Base-by-base conservation (phyloP, 371 early-diverging fungal genomes). In the Nematocida parisii region DNA sequence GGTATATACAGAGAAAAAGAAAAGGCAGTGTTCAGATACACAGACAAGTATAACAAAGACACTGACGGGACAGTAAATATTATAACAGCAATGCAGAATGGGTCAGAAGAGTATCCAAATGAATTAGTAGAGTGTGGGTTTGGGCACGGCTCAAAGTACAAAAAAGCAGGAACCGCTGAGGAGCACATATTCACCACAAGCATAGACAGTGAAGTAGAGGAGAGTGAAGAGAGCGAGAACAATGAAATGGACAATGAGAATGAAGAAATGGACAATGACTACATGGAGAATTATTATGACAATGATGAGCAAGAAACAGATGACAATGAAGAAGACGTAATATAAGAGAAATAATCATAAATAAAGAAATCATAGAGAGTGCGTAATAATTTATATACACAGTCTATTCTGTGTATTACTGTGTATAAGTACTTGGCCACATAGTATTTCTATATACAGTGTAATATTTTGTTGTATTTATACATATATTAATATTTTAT, bases 241-340 rank as follows among this genome's bases (percentile, higher is more conserved):
- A 46, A 77, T 57, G 57, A 67, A 22, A 33, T 33, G 33, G n/a
- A 18, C 33, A 33, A 33, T 15, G 64, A 64, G 64, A 72, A 62
- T n/a, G 73, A 73, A 5, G 61, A 42, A 15, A 66, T 72, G 64
- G 80, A 77, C 7, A 75, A 75, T 45, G 80, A 77, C 27, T 77
- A 77, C 71, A 66, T 52, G 44, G 71, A 60, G 24, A 58, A 60
- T 58, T 70, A 77, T 66, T 40, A 61, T 40, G 71, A 77, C 24
- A 60, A 77, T 42, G 68, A 77, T 54, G 80, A 77, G 5, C 22
- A 18, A 33, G 55, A 67, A 40, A 70, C 46, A 56, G 44, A 56
- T 18, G 71, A 71, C 13, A 27, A 66, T 15, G 45, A 22, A n/a
- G 80, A 77, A 66, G 80, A 77, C 60, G 60, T 70, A 9, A 22